Evolutionary conservation across 2,329 filamentous ascomycete species (phyloP).

Genomic region (Cladorrhinum sp.): DNA sequence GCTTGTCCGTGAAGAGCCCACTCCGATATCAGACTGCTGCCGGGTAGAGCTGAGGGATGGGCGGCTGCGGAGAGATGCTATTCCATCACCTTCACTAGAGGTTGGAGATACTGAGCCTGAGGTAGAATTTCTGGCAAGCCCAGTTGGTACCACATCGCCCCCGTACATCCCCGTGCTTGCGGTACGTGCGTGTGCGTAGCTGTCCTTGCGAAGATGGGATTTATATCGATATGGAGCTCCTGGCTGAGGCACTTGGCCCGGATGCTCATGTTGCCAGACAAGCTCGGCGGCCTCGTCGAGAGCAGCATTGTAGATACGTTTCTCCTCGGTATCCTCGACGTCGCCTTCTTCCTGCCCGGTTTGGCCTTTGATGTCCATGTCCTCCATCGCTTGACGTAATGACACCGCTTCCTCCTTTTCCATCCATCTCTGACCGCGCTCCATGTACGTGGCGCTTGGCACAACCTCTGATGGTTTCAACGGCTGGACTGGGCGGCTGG

Average conservation of each 20-base stretch:
- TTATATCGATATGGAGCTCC: constrained; percentile 66
- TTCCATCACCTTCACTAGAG: constrained; percentile 48
- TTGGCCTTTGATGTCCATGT: constrained; percentile 58
- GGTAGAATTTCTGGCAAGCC: constrained; percentile 42
- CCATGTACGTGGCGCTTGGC: constrained; percentile 67
- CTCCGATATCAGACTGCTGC: constrained; percentile 12
- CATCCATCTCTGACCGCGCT: constrained; percentile 73
- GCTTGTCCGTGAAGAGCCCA: constrained; percentile 32
- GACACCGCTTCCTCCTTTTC: constrained; percentile 74
- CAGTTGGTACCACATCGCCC: constrained; percentile 44
- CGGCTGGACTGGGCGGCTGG: constrained; percentile 41
- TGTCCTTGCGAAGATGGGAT: constrained; percentile 66
- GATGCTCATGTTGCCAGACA: constrained; percentile 72
- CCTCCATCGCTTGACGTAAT: constrained; percentile 68
- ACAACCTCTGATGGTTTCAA: constrained; percentile 60
- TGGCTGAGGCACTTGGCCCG: constrained; percentile 52
- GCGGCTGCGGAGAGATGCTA: constrained; percentile 34
- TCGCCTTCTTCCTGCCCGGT: constrained; percentile 23
- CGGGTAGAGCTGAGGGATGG: constrained; percentile 30
- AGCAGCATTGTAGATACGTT: constrained; percentile 65
- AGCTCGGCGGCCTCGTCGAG: constrained; percentile 75
- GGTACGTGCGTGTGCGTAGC: constrained; percentile 65
- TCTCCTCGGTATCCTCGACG: constrained; percentile 51
- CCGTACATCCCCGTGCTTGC: constrained; percentile 55
- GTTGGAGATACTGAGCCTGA: constrained; percentile 51